Evolutionary conservation across 805 yeast species (phyloP).

Genomic region (Saccharomycopsis sp.): DNA sequence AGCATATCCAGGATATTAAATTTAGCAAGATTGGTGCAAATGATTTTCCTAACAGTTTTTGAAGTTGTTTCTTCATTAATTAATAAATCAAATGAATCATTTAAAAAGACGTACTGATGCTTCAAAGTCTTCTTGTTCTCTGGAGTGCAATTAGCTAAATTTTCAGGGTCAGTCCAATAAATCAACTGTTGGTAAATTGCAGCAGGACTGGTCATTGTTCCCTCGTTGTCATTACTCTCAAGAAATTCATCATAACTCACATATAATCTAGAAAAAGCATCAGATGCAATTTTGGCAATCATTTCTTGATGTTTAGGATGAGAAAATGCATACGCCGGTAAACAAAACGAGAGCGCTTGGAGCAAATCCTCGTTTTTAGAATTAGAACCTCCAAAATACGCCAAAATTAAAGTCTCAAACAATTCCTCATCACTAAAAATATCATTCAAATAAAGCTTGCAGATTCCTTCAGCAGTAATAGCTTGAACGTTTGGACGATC

Average conservation of each 20-base stretch:
- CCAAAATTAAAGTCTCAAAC: constrained; percentile 60
- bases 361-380: constrained; percentile 56
- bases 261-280: constrained; percentile 54
- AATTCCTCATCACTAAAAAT: constrained; percentile 63
- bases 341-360: constrained; percentile 78
- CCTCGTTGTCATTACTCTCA: constrained; percentile 31
- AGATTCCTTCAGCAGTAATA: constrained; percentile 77
- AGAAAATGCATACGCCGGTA: constrained; percentile 82
- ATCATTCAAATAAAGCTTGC: constrained; percentile 75
- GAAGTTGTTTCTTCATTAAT: constrained; percentile 34
- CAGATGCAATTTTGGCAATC: constrained; percentile 57
- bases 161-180: constrained; percentile 80
- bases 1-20: constrained; percentile 35
- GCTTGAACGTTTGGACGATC: constrained; percentile 65
- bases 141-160: constrained; percentile 44
- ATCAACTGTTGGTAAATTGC: constrained; percentile 62
- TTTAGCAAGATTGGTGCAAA: constrained; percentile 41
- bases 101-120: constrained; percentile 50
- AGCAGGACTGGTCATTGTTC: constrained; percentile 35
- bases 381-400: constrained; percentile 69
- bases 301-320: constrained; percentile 64
- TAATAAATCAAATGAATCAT: constrained; percentile 46
- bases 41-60: constrained; percentile 46
- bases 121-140: constrained; percentile 37
- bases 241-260: constrained; percentile 33